These are phyloP conservation scores for Carex kokanica DNA, from an alignment of 176 grass and related monocot species.

Conservation along the genomic window DNA sequence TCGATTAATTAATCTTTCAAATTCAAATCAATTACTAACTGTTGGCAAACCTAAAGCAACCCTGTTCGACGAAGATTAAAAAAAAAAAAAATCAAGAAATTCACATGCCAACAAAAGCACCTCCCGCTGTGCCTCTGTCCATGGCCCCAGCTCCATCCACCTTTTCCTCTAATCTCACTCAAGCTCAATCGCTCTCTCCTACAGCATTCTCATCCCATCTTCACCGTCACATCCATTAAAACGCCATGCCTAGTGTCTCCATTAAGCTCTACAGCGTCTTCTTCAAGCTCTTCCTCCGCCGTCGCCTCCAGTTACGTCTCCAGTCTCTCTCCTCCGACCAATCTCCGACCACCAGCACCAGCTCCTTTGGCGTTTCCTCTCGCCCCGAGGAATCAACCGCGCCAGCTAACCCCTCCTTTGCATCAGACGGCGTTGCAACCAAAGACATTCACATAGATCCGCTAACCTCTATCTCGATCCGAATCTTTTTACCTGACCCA, in stretches of 20 bases:
- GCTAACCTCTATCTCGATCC: conserved; percentile 59
- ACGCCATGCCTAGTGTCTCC: conserved; percentile 60
- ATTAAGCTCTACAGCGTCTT: conserved; percentile 74
- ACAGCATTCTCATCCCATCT: conserved; percentile 14
- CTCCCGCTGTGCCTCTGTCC: background rate
- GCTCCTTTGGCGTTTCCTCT: conserved; percentile 56
- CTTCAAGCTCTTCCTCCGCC: conserved; percentile 77
- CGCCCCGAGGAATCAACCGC: conserved; percentile 45
- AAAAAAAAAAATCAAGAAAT: background rate
- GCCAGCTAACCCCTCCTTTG: conserved; percentile 61
- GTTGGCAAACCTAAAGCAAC: background rate
- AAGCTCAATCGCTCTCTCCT: conserved; percentile 29
- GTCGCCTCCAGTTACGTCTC: conserved; percentile 45
- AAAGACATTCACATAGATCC: conserved; percentile 80
- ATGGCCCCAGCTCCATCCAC: conserved; percentile 34
- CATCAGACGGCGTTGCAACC: conserved; percentile 57
- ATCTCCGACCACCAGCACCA: background rate
- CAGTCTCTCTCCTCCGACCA: conserved; percentile 12
- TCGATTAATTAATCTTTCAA: conserved; percentile 15
- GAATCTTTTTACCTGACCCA: conserved; percentile 53
- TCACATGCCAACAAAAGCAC: conserved; percentile 15
- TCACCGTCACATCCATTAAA: background rate
- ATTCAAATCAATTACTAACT: conserved; percentile 8
- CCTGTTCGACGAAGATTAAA: background rate
- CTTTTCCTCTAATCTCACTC: conserved; percentile 27